A percentile compares a stretch with the other conserved stretches of the same genome.
Evolutionary conservation across 306 rosid species (phyloP).

Genomic region (Citrullus colocynthis): DNA sequence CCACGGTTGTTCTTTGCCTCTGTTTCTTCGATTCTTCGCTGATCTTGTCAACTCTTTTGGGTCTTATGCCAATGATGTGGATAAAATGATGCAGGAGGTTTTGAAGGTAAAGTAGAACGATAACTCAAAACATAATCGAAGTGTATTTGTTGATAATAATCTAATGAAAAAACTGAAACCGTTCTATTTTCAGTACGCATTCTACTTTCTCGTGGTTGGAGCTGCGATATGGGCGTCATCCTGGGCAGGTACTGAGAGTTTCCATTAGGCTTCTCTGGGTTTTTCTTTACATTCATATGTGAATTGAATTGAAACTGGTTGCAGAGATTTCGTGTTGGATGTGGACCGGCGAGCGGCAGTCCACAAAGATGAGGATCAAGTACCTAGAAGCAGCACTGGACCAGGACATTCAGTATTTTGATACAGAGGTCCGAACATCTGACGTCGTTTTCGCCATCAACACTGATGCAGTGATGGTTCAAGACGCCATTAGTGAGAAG

Average conservation of each 20-base stretch:
- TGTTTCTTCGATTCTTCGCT: conserved; percentile 90
- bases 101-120: conserved; percentile 40
- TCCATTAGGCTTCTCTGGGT: not conserved
- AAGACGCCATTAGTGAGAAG: conserved; percentile 99
- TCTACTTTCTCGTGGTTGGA: conserved; percentile 89
- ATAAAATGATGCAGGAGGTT: conserved; percentile 86
- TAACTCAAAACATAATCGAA: not conserved
- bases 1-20: conserved; percentile 86
- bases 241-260: conserved; percentile 73
- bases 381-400: conserved; percentile 79
- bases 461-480: conserved; percentile 90
- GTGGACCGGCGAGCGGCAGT: conserved; percentile 97
- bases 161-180: conserved; percentile 4
- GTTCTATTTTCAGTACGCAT: conserved; percentile 62
- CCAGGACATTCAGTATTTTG: conserved; percentile 85
- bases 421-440: conserved; percentile 85
- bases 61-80: conserved; percentile 62
- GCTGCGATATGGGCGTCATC: conserved; percentile 99
- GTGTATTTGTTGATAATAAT: not conserved
- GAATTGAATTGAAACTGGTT: conserved; percentile 5
- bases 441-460: conserved; percentile 88
- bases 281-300: not conserved
- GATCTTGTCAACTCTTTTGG: conserved; percentile 98
- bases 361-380: conserved; percentile 93
- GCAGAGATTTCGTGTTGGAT: conserved; percentile 99